These are phyloP conservation scores for Rhodotorula sp. DNA, from an alignment of 1,284 basidiomycete species.

Conservation along the genomic window DNA sequence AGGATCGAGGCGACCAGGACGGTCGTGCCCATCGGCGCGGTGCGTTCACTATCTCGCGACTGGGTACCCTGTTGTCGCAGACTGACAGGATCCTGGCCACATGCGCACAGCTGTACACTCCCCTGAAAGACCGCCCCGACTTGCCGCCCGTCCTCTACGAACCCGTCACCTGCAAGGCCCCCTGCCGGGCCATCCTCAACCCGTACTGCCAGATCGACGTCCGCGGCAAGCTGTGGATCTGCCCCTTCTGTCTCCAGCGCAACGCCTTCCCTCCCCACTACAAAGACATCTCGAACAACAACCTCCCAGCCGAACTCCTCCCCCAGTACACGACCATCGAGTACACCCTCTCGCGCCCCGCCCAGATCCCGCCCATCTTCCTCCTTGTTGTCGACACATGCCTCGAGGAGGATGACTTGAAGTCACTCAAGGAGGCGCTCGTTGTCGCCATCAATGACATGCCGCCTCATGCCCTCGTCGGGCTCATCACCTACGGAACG, in stretches of 20 bases:
- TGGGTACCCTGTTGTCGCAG: neutral
- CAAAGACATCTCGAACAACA: conserved; percentile 97
- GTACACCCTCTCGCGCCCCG: conserved; percentile 89
- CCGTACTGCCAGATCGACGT: conserved; percentile 88
- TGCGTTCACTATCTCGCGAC: conserved; percentile 6
- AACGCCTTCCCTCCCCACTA: conserved; percentile 99
- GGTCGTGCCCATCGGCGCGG: conserved; percentile 92
- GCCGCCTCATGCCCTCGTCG: conserved; percentile 20
- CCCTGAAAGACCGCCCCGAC: conserved; percentile 90
- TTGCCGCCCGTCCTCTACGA: conserved; percentile 96
- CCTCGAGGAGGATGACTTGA: conserved; percentile 75
- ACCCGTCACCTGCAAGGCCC: conserved; percentile 96
- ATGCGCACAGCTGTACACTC: conserved; percentile 73
- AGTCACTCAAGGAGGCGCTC: conserved; percentile 87
- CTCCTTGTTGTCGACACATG: conserved; percentile 97
- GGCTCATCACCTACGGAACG: conserved; percentile 24
- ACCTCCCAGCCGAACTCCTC: conserved; percentile 89
- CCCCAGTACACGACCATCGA: conserved; percentile 99
- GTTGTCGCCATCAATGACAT: conserved; percentile 23
- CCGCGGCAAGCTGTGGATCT: conserved; percentile 98
- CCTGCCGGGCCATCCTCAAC: conserved; percentile 95
- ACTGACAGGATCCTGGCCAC: neutral
- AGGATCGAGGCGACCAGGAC: conserved; percentile 96
- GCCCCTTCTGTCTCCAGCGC: conserved; percentile 93
- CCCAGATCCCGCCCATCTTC: conserved; percentile 91